Evolutionary conservation across 2,329 filamentous ascomycete species (phyloP).

Genomic region (Penicillium olsonii): DNA sequence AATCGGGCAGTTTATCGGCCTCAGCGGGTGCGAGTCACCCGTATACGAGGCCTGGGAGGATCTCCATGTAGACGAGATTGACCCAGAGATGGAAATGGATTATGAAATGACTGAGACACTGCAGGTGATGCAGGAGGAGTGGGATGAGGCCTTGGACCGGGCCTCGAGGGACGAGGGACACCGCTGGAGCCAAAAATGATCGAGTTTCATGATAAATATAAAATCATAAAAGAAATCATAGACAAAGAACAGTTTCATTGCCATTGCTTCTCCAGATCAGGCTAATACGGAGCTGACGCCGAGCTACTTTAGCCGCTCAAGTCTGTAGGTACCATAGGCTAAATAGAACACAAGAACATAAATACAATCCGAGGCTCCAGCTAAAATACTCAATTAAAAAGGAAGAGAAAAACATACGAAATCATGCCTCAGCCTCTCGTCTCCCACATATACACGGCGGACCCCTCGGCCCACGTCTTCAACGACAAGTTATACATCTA

Average conservation of each 20-base stretch:
- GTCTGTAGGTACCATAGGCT: background rate
- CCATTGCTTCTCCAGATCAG: background rate
- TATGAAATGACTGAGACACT: conserved; percentile 14
- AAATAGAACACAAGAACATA: background rate
- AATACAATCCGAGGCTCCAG: background rate
- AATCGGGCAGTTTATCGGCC: conserved; percentile 48
- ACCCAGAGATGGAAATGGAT: background rate
- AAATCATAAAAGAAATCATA: too few species aligned
- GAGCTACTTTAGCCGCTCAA: conserved; percentile 7
- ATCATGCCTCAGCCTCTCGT: conserved; percentile 59
- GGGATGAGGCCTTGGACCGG: conserved; percentile 28
- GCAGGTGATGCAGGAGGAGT: conserved; percentile 30
- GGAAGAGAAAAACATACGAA: background rate
- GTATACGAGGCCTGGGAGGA: background rate
- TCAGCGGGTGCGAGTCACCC: conserved; percentile 39
- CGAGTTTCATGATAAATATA: background rate
- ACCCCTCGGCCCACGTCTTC: conserved; percentile 80
- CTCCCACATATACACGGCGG: conserved; percentile 74
- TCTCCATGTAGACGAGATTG: background rate
- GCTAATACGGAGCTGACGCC: conserved; percentile 1
- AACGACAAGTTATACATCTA: conserved; percentile 75
- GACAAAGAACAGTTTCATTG: too few species aligned
- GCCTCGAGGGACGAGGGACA: conserved; percentile 24
- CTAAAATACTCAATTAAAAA: background rate
- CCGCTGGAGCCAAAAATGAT: conserved; percentile 6